Evolutionary conservation across 1,284 basidiomycete species (phyloP).

Genomic region (Apiotrichum montevideense): DNA sequence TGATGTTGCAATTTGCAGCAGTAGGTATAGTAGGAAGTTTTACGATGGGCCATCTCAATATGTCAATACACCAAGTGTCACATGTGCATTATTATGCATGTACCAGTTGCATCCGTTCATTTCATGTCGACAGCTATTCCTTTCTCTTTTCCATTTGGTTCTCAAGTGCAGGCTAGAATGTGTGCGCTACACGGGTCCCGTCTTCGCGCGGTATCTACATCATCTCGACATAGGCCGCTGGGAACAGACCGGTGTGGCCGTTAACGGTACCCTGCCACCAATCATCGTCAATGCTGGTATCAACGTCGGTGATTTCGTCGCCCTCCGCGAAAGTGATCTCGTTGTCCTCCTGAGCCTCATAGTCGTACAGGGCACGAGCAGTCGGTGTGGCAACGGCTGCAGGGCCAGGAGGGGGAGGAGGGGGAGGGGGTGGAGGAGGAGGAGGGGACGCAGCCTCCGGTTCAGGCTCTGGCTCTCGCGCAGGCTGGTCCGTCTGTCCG

Average conservation of each 20-base stretch:
- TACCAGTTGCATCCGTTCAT: neutral
- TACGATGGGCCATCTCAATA: too few relatives aligned
- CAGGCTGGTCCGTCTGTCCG: neutral
- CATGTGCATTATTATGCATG: neutral
- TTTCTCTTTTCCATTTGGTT: neutral
- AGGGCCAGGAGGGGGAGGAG: slow-evolving; percentile 27
- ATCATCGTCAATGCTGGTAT: slow-evolving; percentile 55
- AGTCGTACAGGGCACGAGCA: slow-evolving; percentile 46
- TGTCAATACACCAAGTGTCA: too few relatives aligned
- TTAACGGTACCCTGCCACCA: slow-evolving; percentile 79
- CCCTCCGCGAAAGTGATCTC: slow-evolving; percentile 79
- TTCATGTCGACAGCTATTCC: neutral
- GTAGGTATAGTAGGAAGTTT: too few relatives aligned
- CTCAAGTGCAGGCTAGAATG: too few relatives aligned
- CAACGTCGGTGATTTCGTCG: slow-evolving; percentile 59
- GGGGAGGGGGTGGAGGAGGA: slow-evolving; percentile 32
- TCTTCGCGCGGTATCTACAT: neutral
- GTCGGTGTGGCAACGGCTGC: slow-evolving; percentile 16
- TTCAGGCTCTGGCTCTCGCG: neutral
- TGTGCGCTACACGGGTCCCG: too few relatives aligned
- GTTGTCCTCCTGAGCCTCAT: slow-evolving; percentile 81
- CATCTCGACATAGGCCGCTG: slow-evolving; percentile 41
- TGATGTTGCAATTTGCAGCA: too few relatives aligned
- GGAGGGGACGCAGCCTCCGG: slow-evolving; percentile 15
- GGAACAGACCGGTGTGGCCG: slow-evolving; percentile 72